These are phyloP conservation scores for Boletus barrowsii DNA, from an alignment of 768 basidiomycete genomes.

Conservation along the genomic window DNA sequence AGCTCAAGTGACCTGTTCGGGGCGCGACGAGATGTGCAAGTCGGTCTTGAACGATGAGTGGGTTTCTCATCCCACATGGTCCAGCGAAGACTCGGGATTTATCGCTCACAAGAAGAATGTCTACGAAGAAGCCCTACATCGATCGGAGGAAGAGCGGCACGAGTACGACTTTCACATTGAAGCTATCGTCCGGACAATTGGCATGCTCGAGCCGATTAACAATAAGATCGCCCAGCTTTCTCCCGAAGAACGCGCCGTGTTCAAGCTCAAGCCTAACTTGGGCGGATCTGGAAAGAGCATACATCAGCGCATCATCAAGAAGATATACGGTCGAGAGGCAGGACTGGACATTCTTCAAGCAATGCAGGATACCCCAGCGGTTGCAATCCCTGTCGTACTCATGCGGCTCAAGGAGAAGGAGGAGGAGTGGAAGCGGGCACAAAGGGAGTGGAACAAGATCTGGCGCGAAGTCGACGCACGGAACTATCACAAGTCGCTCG, in stretches of 20 bases:
- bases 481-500: slow-evolving; percentile 91
- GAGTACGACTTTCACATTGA: slow-evolving; percentile 99
- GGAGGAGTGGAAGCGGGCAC: slow-evolving; percentile 97
- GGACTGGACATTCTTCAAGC: slow-evolving; percentile 80
- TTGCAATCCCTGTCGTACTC: slow-evolving; percentile 89
- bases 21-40: slow-evolving; percentile 95
- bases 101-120: slow-evolving; percentile 89
- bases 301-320: slow-evolving; percentile 92
- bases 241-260: slow-evolving; percentile 72
- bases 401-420: slow-evolving; percentile 91
- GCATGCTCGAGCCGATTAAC: slow-evolving; percentile 86
- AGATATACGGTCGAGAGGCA: slow-evolving; percentile 89
- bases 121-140: slow-evolving; percentile 95
- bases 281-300: slow-evolving; percentile 82
- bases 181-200: slow-evolving; percentile 87
- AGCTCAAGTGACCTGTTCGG: slow-evolving; percentile 83
- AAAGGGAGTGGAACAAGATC: slow-evolving; percentile 97
- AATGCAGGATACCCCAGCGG: slow-evolving; percentile 88
- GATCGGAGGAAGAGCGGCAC: slow-evolving; percentile 96
- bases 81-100: slow-evolving; percentile 91
- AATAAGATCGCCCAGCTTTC: slow-evolving; percentile 80
- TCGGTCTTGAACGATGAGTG: slow-evolving; percentile 97
- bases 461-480: slow-evolving; percentile 96
- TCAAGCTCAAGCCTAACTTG: slow-evolving; percentile 87
- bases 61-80: slow-evolving; percentile 96